Evolutionary conservation across 2,329 filamentous ascomycete species (phyloP), one percentile per base, ranked within the genome.

Genomic region (Pyricularia grisea): DNA sequence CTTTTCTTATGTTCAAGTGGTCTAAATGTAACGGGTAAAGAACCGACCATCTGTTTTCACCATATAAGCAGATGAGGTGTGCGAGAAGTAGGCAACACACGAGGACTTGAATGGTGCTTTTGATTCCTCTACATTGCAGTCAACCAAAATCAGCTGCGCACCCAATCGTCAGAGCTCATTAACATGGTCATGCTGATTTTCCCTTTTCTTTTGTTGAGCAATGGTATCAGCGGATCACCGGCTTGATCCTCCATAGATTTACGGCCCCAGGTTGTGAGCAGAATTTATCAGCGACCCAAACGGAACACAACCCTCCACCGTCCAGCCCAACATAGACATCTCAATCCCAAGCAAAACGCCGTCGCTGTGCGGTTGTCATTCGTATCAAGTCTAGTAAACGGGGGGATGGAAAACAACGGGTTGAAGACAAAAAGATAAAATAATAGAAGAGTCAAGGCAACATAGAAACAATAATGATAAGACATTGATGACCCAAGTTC

Each of bases 291-390:
- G 42, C 20, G 42, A n/a, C 42, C 42, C 42, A n/a, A 36, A 50
- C n/a, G 42, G 6, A n/a, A 50, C 9, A 36, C 12, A 36, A 36
- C 42, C 17, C 42, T 5, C 42, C 42, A n/a, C n/a, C 42, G 42
- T 50, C 42, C 20, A 50, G 42, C 42, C 25, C 11, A 27, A 14
- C 25, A 23, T 27, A 61, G 25, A 25, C 2, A 61, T n/a, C 58
- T 25, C n/a, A 61, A 27, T 27, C n/a, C n/a, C 25, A 61, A 42
- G 20, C 28, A 23, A 23, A 72, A 72, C 71, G 70, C 71, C 71
- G 64, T 70, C 71, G 71, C 71, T 72, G 71, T 71, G 70, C 63
- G 70, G 50, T 28, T 31, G 10, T 28, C 67, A 33, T 64, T 67
- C 31, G 17, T 25, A 55, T 27, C 25, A 20, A 55, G 67, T 42